phyloP scores from a whole-genome alignment of 2,329 filamentous ascomycete genomes.

The Alternaria ethzedia region DNA sequence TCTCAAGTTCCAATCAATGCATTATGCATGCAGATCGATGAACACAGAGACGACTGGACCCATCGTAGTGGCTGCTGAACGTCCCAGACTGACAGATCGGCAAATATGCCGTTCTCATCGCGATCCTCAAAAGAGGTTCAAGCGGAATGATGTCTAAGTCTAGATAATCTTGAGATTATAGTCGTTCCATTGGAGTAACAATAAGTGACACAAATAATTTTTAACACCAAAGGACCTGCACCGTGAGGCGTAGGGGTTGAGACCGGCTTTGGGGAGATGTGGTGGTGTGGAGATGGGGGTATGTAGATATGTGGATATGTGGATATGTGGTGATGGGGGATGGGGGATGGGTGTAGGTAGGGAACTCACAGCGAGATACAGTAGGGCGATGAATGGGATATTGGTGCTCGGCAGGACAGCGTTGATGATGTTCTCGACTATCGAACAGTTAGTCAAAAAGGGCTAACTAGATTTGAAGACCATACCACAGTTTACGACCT shows the following conservation, averaged over 20 bases:
- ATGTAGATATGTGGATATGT: background rate
- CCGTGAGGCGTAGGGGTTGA: background rate
- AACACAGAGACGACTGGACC: background rate
- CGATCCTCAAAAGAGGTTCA: background rate
- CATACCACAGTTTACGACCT: background rate
- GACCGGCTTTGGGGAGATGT: background rate
- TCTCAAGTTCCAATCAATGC: background rate
- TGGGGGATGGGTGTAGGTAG: background rate
- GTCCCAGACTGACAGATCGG: background rate
- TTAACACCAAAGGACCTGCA: background rate
- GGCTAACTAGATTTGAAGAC: background rate
- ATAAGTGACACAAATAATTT: background rate
- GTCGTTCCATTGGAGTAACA: background rate
- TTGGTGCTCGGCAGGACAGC: background rate
- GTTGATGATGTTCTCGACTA: background rate
- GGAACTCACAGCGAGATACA: background rate
- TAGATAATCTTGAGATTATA: background rate
- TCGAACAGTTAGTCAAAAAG: background rate
- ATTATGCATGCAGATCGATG: background rate
- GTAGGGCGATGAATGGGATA: background rate
- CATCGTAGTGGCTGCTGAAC: background rate
- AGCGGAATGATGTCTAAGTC: background rate
- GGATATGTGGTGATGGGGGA: background rate
- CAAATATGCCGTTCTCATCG: background rate
- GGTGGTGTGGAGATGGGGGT: background rate